Conservation (phyloP, 768 basidiomycete genomes). For the Rhodocollybia butyracea region DNA sequence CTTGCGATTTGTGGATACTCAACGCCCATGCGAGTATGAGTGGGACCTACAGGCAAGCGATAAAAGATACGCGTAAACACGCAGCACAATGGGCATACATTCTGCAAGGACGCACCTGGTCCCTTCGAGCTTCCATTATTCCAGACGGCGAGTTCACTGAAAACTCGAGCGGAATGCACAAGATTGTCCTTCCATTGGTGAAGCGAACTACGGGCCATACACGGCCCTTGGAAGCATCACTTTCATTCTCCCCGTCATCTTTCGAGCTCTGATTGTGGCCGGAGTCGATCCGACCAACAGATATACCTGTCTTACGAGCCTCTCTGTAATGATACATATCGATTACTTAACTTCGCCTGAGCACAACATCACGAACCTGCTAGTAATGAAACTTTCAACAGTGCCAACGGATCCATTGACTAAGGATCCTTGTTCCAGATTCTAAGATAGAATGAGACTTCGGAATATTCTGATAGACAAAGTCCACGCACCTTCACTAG, state of each 20-base stretch:
- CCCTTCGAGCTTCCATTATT: conserved; percentile 52
- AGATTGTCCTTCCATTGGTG: conserved; percentile 38
- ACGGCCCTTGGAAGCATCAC: conserved; percentile 15
- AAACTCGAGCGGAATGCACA: conserved; percentile 58
- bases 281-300: conserved; percentile 34
- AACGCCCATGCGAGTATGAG: conserved; percentile 87
- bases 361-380: too few relatives aligned
- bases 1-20: conserved; percentile 87
- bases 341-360: too few relatives aligned
- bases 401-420: conserved; percentile 72
- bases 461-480: background rate
- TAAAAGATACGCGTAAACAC: too few relatives aligned
- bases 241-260: background rate
- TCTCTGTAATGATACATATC: too few relatives aligned
- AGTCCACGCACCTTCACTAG: conserved; percentile 53
- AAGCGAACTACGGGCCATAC: conserved; percentile 66
- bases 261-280: conserved; percentile 1
- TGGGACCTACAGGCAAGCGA: conserved; percentile 63
- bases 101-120: too few relatives aligned
- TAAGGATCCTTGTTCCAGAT: conserved; percentile 61
- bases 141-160: conserved; percentile 61
- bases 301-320: conserved; percentile 32
- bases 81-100: too few relatives aligned
- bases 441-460: conserved; percentile 35
- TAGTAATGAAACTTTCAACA: conserved; percentile 43